phyloP scores from a whole-genome alignment of 2,329 filamentous ascomycete genomes.

The Alternaria brassicae region DNA sequence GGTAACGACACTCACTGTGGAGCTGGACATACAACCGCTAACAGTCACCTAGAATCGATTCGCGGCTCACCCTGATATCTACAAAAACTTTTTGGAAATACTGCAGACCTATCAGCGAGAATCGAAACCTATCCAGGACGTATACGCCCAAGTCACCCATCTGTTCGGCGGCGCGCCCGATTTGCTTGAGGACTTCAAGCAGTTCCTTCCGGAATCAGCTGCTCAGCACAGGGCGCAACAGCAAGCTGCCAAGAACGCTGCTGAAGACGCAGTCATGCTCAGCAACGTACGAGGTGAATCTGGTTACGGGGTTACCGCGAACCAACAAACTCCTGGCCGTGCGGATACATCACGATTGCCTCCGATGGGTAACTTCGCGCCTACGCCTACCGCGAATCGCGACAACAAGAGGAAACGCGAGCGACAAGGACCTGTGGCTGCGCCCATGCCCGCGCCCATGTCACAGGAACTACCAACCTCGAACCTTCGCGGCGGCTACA shows the following conservation, averaged over 20 bases:
- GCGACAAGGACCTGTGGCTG: constrained; percentile 59
- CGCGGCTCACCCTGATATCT: constrained; percentile 94
- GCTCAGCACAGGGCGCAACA: constrained; percentile 65
- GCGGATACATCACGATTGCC: constrained; percentile 68
- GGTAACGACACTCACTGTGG: constrained; percentile 60
- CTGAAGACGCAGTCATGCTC: constrained; percentile 72
- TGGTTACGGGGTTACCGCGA: constrained; percentile 53
- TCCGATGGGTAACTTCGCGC: constrained; percentile 92
- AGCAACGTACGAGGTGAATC: constrained; percentile 68
- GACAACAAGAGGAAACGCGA: constrained; percentile 86
- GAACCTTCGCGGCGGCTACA: constrained; percentile 41
- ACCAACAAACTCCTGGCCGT: constrained; percentile 57
- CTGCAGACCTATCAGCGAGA: constrained; percentile 97
- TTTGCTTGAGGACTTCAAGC: constrained; percentile 96
- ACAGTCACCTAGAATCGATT: constrained; percentile 78
- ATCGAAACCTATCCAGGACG: constrained; percentile 97
- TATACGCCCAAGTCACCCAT: constrained; percentile 94
- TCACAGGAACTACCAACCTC: constrained; percentile 43
- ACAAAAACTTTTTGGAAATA: constrained; percentile 98
- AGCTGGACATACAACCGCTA: constrained; percentile 11
- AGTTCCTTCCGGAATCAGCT: constrained; percentile 92
- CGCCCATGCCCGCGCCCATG: constrained; percentile 44
- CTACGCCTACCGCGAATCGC: constrained; percentile 80
- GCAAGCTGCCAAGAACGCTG: constrained; percentile 66
- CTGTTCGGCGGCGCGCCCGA: constrained; percentile 94